These are phyloP conservation scores for Penicillium fuscoglaucum DNA, from an alignment of 2,329 filamentous ascomycete species.

Conservation along the genomic window DNA sequence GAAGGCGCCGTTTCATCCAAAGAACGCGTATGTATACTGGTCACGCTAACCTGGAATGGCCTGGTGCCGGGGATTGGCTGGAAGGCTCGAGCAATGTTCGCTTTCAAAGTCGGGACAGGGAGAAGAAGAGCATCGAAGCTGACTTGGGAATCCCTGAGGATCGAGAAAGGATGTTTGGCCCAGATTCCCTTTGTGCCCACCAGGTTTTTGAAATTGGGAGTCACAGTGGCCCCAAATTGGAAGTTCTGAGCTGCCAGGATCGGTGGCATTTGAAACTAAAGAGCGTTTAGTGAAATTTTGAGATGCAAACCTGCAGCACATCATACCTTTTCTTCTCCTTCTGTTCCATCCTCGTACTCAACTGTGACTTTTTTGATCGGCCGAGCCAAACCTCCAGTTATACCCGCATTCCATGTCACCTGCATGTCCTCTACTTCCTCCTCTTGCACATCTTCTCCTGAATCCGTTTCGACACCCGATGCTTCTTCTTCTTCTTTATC, in stretches of 20 bases:
- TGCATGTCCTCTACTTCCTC: conserved; percentile 20
- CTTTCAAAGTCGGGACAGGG: conserved; percentile 32
- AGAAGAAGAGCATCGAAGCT: conserved; percentile 32
- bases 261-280: conserved; percentile 34
- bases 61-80: conserved; percentile 34
- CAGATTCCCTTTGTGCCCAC: conserved; percentile 31
- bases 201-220: conserved; percentile 31
- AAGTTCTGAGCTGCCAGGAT: conserved; percentile 31
- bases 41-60: conserved; percentile 36
- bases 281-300: conserved; percentile 11
- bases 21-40: conserved; percentile 32
- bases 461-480: conserved; percentile 18
- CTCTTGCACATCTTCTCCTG: conserved; percentile 12
- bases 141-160: conserved; percentile 35
- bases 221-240: conserved; percentile 35
- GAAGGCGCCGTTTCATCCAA: conserved; percentile 31
- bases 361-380: conserved; percentile 26
- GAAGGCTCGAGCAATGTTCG: conserved; percentile 33
- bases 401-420: conserved; percentile 35
- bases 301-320: neutral
- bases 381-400: conserved; percentile 34
- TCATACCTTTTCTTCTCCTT: conserved; percentile 31
- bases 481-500: conserved; percentile 23
- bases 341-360: conserved; percentile 27
- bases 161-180: conserved; percentile 31